Conservation (phyloP, 2,329 filamentous ascomycete genomes). For the Alternaria ventricosa region DNA sequence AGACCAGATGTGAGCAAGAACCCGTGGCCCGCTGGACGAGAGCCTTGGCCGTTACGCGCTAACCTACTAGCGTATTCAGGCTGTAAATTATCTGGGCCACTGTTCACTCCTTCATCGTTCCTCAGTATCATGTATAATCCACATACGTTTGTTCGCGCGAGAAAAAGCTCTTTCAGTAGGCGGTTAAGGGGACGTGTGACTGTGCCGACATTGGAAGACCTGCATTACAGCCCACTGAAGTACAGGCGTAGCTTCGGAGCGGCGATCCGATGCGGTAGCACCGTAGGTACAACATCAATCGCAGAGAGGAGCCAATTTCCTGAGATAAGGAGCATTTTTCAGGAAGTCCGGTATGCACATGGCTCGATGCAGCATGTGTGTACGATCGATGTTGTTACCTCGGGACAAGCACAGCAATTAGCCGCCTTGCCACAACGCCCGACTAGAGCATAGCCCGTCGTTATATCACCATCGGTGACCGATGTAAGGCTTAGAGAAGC, state of each 20-base stretch:
- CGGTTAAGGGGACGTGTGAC: neutral
- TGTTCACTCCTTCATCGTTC: conserved; percentile 1
- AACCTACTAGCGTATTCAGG: neutral
- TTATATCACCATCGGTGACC: neutral
- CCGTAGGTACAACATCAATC: neutral
- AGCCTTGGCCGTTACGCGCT: neutral
- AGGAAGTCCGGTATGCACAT: neutral
- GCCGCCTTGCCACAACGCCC: neutral
- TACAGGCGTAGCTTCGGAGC: conserved; percentile 1
- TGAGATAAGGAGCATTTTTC: neutral
- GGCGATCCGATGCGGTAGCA: neutral
- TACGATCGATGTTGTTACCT: neutral
- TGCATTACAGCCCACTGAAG: neutral
- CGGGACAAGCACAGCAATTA: neutral
- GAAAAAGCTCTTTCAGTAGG: neutral
- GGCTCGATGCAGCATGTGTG: neutral
- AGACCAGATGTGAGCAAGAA: neutral
- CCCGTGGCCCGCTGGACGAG: neutral
- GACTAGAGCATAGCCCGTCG: neutral
- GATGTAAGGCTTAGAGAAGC: neutral
- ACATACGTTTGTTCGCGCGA: neutral
- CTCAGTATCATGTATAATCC: neutral
- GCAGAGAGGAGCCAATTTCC: neutral
- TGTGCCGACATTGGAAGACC: neutral
- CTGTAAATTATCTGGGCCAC: neutral